Evolutionary conservation across 164 flowering plant genomes (phyloP), one percentile per base, ranked within the genome.

Genomic region (Annona cherimola): DNA sequence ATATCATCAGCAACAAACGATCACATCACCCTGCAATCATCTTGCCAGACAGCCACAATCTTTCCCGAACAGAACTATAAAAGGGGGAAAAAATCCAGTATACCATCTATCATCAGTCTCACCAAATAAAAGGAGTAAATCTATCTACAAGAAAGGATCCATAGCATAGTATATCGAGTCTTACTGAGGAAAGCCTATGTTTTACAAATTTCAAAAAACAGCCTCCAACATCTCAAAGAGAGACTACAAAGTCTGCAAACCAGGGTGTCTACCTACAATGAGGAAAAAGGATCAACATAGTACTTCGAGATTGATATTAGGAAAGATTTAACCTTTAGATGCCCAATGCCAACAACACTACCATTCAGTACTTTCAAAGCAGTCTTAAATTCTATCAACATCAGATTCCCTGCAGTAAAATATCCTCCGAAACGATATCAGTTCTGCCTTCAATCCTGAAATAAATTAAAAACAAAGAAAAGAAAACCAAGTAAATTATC

Each of bases 31-130:
- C 68, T 62, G 67, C 67, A 71, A 81, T 70, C 82, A 79, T 71
- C 83, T 67, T 68, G 55, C 59, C 76, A 72, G 76, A 70, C 79
- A 70, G 80, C 80, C 71, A 76, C 79, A 70, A 66, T 72, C 66
- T 76, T 77, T 73, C 86, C 54, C 86, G 86, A 82, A 71, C 89
- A 81, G 7, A 79, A 79, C 88, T 84, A 88, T 75, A 83, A 83
- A 86, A 26, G 35, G 35, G 35, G 35, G 35, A 26, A 26, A 26
- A 26, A 86, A 42, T 76, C 81, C 69, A 85, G 73, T 69, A 81
- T 75, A 79, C 70, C 50, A 71, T 81, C 73, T 75, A 80, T 69
- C 69, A 75, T 66, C 70, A 81, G 69, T 42, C 39, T 6, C 43
- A 42, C 50, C 42, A 66, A 39, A 14, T 39, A 19, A 16, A 42